Evolutionary conservation across 1,284 basidiomycete species (phyloP).

Genomic region (Rhizoctonia solani): DNA sequence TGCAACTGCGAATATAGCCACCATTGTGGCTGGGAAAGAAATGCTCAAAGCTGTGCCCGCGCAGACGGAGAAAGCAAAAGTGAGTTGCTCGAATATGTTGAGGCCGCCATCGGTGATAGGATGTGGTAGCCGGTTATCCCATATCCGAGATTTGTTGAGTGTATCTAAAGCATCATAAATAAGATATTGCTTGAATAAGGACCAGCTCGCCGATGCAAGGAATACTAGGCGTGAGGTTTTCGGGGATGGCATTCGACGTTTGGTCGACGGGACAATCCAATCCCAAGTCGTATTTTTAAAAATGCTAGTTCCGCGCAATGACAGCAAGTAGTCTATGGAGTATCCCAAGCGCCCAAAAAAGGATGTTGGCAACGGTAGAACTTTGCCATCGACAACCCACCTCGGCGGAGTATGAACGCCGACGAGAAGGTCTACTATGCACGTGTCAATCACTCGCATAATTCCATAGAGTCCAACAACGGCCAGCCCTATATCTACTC

Average conservation of each 20-base stretch:
- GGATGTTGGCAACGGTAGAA: constrained; percentile 34
- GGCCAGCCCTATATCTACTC: constrained; percentile 33
- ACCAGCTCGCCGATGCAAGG: constrained; percentile 10
- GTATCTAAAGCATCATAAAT: constrained; percentile 35
- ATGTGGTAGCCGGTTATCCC: neutral
- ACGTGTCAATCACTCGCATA: constrained; percentile 36
- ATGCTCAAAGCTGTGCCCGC: constrained; percentile 12
- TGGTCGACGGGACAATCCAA: constrained; percentile 30
- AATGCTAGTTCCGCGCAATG: constrained; percentile 36
- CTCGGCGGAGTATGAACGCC: constrained; percentile 21
- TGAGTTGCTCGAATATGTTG: constrained; percentile 13
- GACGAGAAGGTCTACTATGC: constrained; percentile 32
- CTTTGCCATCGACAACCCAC: constrained; percentile 25
- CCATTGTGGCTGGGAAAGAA: neutral
- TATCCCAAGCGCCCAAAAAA: constrained; percentile 32
- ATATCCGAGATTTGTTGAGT: constrained; percentile 31
- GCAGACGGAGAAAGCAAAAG: constrained; percentile 31
- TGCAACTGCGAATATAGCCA: neutral
- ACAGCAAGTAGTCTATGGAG: constrained; percentile 35
- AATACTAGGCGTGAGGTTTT: constrained; percentile 17
- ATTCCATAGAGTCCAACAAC: constrained; percentile 34
- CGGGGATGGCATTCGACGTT: constrained; percentile 7
- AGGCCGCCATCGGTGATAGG: constrained; percentile 19
- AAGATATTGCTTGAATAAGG: constrained; percentile 27
- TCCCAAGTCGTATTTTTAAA: constrained; percentile 38